Conservation (phyloP, 306 rosid genomes). For the Senna tora region DNA sequence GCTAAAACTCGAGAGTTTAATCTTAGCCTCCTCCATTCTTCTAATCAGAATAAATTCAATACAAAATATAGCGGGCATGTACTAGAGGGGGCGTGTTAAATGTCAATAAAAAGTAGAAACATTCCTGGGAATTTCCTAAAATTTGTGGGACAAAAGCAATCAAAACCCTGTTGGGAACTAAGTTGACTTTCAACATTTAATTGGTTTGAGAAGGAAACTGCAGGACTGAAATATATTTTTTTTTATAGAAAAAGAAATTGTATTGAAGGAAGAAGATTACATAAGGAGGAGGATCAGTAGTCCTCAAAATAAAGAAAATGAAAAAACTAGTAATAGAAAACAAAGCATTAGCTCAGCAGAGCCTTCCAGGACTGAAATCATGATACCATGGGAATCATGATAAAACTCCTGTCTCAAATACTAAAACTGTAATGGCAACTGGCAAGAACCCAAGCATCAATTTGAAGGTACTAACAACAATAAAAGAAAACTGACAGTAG, state of each 20-base stretch:
- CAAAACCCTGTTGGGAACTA: constrained; percentile 18
- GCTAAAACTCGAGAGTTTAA: neutral
- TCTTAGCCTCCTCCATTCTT: neutral
- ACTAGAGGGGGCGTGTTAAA: neutral
- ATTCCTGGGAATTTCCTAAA: neutral
- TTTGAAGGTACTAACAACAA: neutral
- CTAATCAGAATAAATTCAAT: neutral
- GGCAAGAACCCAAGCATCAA: neutral
- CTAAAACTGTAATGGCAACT: constrained; percentile 9
- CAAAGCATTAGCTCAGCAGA: too few relatives aligned
- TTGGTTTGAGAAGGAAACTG: constrained; percentile 29
- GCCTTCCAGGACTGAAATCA: constrained; percentile 8
- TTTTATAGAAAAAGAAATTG: too few relatives aligned
- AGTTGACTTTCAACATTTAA: constrained; percentile 11
- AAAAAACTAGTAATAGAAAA: too few relatives aligned
- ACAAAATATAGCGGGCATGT: neutral
- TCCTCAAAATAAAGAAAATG: too few relatives aligned
- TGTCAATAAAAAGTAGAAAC: neutral
- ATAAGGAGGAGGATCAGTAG: too few relatives aligned
- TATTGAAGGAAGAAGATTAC: too few relatives aligned
- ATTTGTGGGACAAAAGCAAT: constrained; percentile 2
- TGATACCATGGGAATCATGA: neutral
- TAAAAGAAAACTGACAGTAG: neutral
- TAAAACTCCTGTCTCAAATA: constrained; percentile 17
- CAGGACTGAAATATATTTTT: constrained; percentile 13